Evolutionary conservation across 768 basidiomycete genomes (phyloP).

Genomic region (Lepiota brunneoincarnata): DNA sequence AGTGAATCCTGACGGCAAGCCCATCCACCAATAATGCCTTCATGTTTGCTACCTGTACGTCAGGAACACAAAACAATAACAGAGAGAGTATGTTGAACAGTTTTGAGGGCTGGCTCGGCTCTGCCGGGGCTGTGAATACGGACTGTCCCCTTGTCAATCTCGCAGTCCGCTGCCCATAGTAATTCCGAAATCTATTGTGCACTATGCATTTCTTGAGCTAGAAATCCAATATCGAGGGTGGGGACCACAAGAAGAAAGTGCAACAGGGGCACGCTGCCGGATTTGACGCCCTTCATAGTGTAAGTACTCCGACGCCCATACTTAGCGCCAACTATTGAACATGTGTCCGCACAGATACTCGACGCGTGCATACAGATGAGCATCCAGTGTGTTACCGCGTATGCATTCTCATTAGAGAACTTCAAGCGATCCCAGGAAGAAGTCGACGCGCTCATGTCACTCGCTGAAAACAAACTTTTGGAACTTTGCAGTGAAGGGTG

Average conservation of each 20-base stretch:
- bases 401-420: slow-evolving; percentile 98
- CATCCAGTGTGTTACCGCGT: slow-evolving; percentile 85
- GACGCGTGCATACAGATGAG: slow-evolving; percentile 82
- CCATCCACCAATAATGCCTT: background rate
- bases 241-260: slow-evolving; percentile 50
- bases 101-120: background rate
- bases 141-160: background rate
- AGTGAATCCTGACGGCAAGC: background rate
- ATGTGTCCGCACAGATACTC: slow-evolving; percentile 61
- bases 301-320: slow-evolving; percentile 40
- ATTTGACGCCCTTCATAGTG: slow-evolving; percentile 74
- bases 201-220: background rate
- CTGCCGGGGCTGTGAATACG: too few relatives aligned
- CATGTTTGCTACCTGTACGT: background rate
- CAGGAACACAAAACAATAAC: slow-evolving; percentile 1
- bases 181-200: background rate
- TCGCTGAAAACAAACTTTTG: slow-evolving; percentile 74
- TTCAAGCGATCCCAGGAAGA: slow-evolving; percentile 87
- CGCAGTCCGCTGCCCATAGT: background rate
- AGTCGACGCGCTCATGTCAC: slow-evolving; percentile 82
- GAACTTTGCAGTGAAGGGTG: slow-evolving; percentile 85
- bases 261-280: slow-evolving; percentile 83
- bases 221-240: too few relatives aligned
- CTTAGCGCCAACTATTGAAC: background rate
- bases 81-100: background rate